Evolutionary conservation across 306 rosid species (phyloP), one percentile per base, ranked within the genome.

Genomic region (Alnus glutinosa): DNA sequence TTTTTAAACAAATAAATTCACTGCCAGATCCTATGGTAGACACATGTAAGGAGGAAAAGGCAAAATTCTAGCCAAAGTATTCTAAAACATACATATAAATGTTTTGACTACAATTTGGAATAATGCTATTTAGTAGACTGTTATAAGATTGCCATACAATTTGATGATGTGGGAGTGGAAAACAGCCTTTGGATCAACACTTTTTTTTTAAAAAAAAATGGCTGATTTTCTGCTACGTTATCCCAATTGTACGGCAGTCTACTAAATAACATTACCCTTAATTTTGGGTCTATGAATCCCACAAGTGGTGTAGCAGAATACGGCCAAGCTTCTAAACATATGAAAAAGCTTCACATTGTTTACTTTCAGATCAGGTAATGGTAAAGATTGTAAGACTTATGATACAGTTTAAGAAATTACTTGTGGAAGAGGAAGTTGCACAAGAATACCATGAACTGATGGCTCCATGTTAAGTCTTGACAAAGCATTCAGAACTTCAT

Each of bases 371-470:
- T 48, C 54, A 71, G 76, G 57, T 8, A 67, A 71, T 28, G 75
- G 69, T 52, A 72, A 74, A 63, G 76, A 55, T 72, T 70, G 77
- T 42, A 63, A 0, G 63, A 76, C 73, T 78, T 19, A 50, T 28
- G 82, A 49, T 63, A 78, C 61, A 81, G 92, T 86, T 87, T 77
- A 58, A 86, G 86, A 89, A 87, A 82, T 91, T 91, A 94, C 97
- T 84, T 89, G 90, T 49, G 97, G 97, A 51, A 92, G 91, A 82
- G 98, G 98, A 86, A 94, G 98, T 86, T 94, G 98, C 86, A 94
- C 97, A 70, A 94, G 97, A 80, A 94, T 85, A 72, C 98, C 98
- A 77, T 94, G 97, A 87, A 94, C 76, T 70, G 97, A 87, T 19
- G 91, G 92, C 87, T 94, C 97, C 77, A 57, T 82, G 79, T 89